These are phyloP conservation scores for Endogone sp. DNA, from an alignment of 192 early-diverging fungal species.

Conservation along the genomic window DNA sequence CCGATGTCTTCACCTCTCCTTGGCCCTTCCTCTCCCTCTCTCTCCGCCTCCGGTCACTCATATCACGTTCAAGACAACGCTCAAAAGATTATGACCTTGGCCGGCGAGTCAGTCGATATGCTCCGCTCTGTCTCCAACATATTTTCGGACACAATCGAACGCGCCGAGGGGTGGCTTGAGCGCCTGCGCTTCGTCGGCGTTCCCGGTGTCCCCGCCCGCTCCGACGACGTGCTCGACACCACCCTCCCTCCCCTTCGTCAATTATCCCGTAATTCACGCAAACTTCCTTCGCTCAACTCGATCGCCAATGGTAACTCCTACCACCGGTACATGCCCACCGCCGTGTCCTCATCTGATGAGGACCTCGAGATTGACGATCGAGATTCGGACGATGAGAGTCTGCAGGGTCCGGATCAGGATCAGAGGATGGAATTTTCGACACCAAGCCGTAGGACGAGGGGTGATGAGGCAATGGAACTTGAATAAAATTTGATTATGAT, in stretches of 20 bases:
- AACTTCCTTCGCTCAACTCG: not conserved
- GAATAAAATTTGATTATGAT: no score
- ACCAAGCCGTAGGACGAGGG: not conserved
- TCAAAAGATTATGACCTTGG: slow-evolving; percentile 54
- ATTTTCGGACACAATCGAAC: slow-evolving; percentile 63
- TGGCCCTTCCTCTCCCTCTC: not conserved
- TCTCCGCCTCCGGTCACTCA: slow-evolving; percentile 10
- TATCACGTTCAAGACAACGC: slow-evolving; percentile 20
- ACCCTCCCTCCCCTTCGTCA: not conserved
- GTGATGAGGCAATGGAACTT: not conserved
- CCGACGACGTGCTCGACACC: not conserved
- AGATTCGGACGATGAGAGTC: not conserved
- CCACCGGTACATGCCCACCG: not conserved
- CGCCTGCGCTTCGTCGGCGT: slow-evolving; percentile 22
- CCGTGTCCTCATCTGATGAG: not conserved
- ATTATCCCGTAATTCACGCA: not conserved
- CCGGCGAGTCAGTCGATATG: slow-evolving; percentile 66
- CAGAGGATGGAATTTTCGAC: not conserved
- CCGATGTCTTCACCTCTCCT: slow-evolving; percentile 37
- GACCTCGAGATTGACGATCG: not conserved
- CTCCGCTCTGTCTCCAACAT: slow-evolving; percentile 58
- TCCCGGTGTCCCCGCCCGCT: not conserved
- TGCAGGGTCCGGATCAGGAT: no score
- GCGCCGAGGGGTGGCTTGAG: slow-evolving; percentile 63
- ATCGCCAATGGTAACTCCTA: not conserved